Conservation (phyloP, 106 monocot genomes). For the Xerophyta viscosa region DNA sequence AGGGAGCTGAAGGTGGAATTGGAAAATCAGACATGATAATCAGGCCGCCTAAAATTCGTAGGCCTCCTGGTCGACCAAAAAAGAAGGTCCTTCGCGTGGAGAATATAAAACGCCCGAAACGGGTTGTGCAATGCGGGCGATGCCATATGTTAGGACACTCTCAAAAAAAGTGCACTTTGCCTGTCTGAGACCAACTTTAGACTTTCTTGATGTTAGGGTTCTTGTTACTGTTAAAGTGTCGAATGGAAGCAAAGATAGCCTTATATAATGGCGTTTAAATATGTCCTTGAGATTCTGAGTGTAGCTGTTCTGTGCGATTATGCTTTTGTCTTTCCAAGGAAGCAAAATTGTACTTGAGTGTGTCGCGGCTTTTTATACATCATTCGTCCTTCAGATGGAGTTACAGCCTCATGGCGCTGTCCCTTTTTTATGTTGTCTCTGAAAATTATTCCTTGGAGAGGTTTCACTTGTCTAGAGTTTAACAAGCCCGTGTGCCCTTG, state of each 20-base stretch:
- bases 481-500: too few species aligned
- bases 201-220: background rate
- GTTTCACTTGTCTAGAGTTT: too few species aligned
- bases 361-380: too few species aligned
- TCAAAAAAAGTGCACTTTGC: slow-evolving; percentile 91
- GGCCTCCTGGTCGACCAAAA: slow-evolving; percentile 94
- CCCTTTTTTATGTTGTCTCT: too few species aligned
- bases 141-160: slow-evolving; percentile 97
- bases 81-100: slow-evolving; percentile 92
- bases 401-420: too few species aligned
- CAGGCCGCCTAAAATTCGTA: slow-evolving; percentile 72
- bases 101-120: slow-evolving; percentile 84
- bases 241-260: background rate
- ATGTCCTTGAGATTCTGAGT: background rate
- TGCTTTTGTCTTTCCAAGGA: background rate
- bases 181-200: slow-evolving; percentile 25
- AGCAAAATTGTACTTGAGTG: too few species aligned
- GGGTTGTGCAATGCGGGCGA: slow-evolving; percentile 92
- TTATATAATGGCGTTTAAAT: background rate
- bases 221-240: background rate
- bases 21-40: slow-evolving; percentile 58
- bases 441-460: too few species aligned
- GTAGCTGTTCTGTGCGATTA: background rate
- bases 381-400: too few species aligned
- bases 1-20: slow-evolving; percentile 36